Conservation (phyloP, 2,329 filamentous ascomycete genomes). For the Neurospora crassa region DNA sequence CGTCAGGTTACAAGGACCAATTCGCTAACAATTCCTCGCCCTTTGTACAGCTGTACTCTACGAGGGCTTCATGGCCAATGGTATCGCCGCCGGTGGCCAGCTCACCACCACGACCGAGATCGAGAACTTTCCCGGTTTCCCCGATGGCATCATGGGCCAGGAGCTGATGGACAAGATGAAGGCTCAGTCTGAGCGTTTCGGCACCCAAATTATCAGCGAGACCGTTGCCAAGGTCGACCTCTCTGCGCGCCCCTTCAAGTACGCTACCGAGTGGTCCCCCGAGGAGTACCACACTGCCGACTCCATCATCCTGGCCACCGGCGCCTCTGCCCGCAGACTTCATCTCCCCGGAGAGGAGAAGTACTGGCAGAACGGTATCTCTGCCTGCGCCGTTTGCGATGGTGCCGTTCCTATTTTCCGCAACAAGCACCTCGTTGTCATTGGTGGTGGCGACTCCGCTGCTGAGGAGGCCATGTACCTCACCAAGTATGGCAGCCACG, state of each 20-base stretch:
- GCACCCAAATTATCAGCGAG: conserved; percentile 86
- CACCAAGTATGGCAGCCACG: conserved; percentile 93
- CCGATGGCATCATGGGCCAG: conserved; percentile 74
- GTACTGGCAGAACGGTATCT: conserved; percentile 97
- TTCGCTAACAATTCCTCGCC: conserved; percentile 1
- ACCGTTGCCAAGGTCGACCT: conserved; percentile 86
- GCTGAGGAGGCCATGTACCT: conserved; percentile 96
- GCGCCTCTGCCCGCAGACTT: conserved; percentile 80
- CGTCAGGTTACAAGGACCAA: neutral
- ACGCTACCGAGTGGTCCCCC: conserved; percentile 83
- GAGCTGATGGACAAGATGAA: conserved; percentile 96
- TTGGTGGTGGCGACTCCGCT: conserved; percentile 92
- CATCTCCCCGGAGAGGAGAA: conserved; percentile 79
- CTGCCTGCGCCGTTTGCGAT: conserved; percentile 94
- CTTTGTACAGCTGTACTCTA: conserved; percentile 64
- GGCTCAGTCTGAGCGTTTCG: conserved; percentile 81
- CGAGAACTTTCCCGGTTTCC: conserved; percentile 97
- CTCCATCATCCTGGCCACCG: conserved; percentile 86
- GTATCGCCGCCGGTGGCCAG: conserved; percentile 91
- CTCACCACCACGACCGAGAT: conserved; percentile 97
- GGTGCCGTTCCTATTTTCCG: conserved; percentile 95
- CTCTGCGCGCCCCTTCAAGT: conserved; percentile 76
- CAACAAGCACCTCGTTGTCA: conserved; percentile 90
- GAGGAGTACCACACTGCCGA: conserved; percentile 81
- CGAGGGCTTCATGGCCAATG: conserved; percentile 96